Evolutionary conservation across 2,329 filamentous ascomycete genomes (phyloP).

Genomic region (Penicillium sp.): DNA sequence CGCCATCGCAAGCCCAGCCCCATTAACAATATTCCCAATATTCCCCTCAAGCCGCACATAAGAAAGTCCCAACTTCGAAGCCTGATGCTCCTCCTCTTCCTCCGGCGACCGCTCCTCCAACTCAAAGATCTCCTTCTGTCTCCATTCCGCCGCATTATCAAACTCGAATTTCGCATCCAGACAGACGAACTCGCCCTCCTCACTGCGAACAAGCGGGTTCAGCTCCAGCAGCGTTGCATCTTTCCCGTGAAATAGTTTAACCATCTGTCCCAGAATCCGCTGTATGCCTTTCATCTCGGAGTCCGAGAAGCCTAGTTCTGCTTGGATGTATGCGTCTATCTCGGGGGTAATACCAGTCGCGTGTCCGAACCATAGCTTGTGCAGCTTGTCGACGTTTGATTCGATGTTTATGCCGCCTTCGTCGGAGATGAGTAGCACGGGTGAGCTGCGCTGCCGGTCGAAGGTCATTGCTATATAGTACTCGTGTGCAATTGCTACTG

Average conservation of each 20-base stretch:
- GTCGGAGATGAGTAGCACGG: constrained; percentile 39
- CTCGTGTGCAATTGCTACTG: constrained; percentile 28
- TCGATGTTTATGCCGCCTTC: constrained; percentile 34
- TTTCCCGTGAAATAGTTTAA: constrained; percentile 41
- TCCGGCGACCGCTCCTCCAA: constrained; percentile 37
- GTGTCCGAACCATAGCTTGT: constrained; percentile 28
- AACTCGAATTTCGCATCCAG: constrained; percentile 46
- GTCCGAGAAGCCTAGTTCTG: constrained; percentile 26
- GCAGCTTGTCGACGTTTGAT: constrained; percentile 25
- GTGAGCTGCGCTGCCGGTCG: constrained; percentile 43
- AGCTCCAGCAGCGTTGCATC: constrained; percentile 50
- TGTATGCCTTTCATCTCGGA: constrained; percentile 25
- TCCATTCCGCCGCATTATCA: constrained; percentile 48
- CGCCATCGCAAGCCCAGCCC: constrained; percentile 37
- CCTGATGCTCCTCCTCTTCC: constrained; percentile 29
- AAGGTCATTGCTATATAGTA: constrained; percentile 46
- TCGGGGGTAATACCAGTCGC: constrained; percentile 25
- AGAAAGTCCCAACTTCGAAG: constrained; percentile 35
- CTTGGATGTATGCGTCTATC: constrained; percentile 23
- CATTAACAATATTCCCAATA: constrained; percentile 36
- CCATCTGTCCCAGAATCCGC: constrained; percentile 33
- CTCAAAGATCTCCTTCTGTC: constrained; percentile 43
- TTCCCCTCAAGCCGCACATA: constrained; percentile 33
- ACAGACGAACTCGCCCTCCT: constrained; percentile 33
- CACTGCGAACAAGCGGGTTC: constrained; percentile 35